Conservation (phyloP, 768 basidiomycete species). For the Lactarius indigo region DNA sequence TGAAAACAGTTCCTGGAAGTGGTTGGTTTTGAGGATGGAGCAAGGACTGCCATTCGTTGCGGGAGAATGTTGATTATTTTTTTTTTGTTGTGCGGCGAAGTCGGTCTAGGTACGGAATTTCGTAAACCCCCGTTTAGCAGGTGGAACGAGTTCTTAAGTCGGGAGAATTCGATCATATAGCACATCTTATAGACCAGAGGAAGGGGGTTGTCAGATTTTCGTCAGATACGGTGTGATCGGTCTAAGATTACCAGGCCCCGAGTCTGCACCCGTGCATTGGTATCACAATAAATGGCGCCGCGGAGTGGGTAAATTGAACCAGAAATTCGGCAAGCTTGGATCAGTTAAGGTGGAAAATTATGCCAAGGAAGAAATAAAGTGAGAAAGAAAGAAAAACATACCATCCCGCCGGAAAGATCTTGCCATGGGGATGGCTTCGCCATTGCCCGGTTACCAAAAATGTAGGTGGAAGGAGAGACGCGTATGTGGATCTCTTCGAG, state of each 20-base stretch:
- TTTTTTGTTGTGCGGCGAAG: slow-evolving; percentile 7
- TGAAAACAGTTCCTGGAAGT: slow-evolving; percentile 16
- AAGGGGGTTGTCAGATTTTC: slow-evolving; percentile 16
- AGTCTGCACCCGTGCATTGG: neutral
- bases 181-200: neutral
- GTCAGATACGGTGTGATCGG: slow-evolving; percentile 23
- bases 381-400: neutral
- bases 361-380: neutral
- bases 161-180: slow-evolving; percentile 9
- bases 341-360: neutral
- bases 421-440: slow-evolving; percentile 13
- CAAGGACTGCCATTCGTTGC: neutral
- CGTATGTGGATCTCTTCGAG: slow-evolving; percentile 20
- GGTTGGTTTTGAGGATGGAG: neutral
- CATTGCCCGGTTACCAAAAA: slow-evolving; percentile 23
- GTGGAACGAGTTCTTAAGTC: slow-evolving; percentile 18
- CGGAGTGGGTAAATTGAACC: slow-evolving; percentile 18
- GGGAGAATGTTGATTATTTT: neutral
- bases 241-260: slow-evolving; percentile 5
- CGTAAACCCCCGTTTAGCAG: slow-evolving; percentile 16
- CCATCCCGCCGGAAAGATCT: slow-evolving; percentile 15
- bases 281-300: slow-evolving; percentile 7
- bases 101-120: slow-evolving; percentile 19
- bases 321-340: neutral
- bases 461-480: slow-evolving; percentile 4